Evolutionary conservation across 2,329 filamentous ascomycete genomes (phyloP).

Genomic region (Lasiodiplodia gonubiensis): DNA sequence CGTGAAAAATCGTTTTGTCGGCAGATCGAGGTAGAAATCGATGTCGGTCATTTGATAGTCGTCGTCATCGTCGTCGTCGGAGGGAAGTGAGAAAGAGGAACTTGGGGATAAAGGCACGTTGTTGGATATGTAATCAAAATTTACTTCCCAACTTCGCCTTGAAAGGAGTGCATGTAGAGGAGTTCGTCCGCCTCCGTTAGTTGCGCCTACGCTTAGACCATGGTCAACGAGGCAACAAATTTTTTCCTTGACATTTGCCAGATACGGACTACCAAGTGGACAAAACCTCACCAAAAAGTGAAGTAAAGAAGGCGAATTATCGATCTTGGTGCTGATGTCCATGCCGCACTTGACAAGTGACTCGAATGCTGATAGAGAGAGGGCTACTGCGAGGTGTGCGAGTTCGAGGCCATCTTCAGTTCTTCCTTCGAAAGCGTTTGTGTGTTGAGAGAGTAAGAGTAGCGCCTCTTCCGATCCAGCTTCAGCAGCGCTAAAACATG

Average conservation of each 20-base stretch:
- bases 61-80: too few relatives aligned
- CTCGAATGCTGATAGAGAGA: not conserved
- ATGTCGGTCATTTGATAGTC: too few relatives aligned
- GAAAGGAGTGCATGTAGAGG: not conserved
- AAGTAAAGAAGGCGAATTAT: not conserved
- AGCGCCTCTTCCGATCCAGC: not conserved
- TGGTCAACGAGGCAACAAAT: rapidly evolving
- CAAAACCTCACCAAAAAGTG: not conserved
- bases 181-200: not conserved
- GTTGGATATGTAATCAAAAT: not conserved
- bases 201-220: not conserved
- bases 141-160: rapidly evolving
- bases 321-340: not conserved
- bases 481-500: not conserved
- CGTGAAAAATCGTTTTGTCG: not conserved
- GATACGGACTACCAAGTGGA: too few relatives aligned
- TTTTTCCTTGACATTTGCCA: rapidly evolving
- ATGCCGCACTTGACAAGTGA: not conserved
- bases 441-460: not conserved
- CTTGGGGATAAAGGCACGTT: too few relatives aligned
- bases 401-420: not conserved
- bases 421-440: not conserved
- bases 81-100: too few relatives aligned
- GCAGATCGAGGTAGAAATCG: too few relatives aligned
- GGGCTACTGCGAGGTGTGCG: not conserved